phyloP scores from a whole-genome alignment of 495 filamentous ascomycete genomes.

The Penicillium silybi region DNA sequence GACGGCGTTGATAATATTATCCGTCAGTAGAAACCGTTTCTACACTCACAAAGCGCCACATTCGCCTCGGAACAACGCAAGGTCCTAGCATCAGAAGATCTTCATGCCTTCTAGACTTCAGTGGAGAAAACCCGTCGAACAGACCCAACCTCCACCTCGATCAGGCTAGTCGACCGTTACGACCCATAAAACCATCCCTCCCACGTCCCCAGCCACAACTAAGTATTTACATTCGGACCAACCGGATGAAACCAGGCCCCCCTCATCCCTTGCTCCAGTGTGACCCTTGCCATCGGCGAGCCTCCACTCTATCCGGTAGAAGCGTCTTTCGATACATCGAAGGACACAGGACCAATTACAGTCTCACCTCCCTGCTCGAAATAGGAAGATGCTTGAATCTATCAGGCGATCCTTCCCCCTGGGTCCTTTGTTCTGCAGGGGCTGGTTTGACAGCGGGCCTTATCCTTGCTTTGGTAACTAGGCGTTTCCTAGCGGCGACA shows the following conservation, averaged over 20 bases:
- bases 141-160: neutral
- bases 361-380: too few species aligned
- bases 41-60: neutral
- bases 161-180: slow-evolving; percentile 21
- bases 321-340: neutral
- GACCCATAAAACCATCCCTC: slow-evolving; percentile 6
- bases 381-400: neutral
- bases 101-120: neutral
- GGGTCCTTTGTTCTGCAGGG: neutral
- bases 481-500: neutral
- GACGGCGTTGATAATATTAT: neutral
- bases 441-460: neutral
- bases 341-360: neutral
- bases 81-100: neutral
- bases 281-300: slow-evolving; percentile 6
- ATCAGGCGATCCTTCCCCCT: neutral
- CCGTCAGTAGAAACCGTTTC: neutral
- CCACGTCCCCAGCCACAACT: slow-evolving; percentile 1
- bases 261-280: slow-evolving; percentile 4
- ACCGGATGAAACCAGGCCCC: slow-evolving; percentile 4
- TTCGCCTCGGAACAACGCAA: neutral
- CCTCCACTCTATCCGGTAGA: neutral
- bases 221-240: slow-evolving; percentile 4
- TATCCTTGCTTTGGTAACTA: neutral
- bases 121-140: neutral